A percentile compares a stretch with the other conserved stretches of the same genome.
phyloP scores from a whole-genome alignment of 371 early-diverging fungal genomes.

The Capillidium heterosporum region DNA sequence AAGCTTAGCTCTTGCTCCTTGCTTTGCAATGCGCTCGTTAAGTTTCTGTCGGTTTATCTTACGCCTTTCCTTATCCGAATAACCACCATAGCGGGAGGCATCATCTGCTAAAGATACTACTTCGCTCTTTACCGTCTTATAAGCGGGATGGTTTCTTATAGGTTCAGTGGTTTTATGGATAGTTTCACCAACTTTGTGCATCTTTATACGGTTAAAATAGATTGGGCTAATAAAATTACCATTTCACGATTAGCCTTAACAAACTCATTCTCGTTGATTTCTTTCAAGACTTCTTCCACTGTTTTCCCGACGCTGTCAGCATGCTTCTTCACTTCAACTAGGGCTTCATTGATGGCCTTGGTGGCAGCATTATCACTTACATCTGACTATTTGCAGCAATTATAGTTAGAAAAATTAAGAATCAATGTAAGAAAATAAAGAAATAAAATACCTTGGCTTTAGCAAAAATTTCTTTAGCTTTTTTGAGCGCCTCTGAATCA shows the following conservation, averaged over 20 bases:
- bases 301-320: conserved; percentile 53
- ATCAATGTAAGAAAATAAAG: neutral
- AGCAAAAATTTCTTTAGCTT: conserved; percentile 66
- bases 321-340: conserved; percentile 56
- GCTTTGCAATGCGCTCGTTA: neutral
- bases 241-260: conserved; percentile 62
- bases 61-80: conserved; percentile 50
- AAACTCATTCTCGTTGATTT: conserved; percentile 68
- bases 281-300: conserved; percentile 60
- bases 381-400: conserved; percentile 12
- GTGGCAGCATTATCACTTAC: conserved; percentile 21
- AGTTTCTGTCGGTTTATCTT: conserved; percentile 10
- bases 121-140: conserved; percentile 45
- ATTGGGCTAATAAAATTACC: conserved; percentile 25
- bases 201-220: conserved; percentile 1
- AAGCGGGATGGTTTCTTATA: conserved; percentile 48
- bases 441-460: conserved; percentile 32
- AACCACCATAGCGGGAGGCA: conserved; percentile 57
- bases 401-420: neutral
- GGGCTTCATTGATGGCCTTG: conserved; percentile 42
- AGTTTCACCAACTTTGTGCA: conserved; percentile 15
- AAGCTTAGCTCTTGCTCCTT: conserved; percentile 7
- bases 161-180: conserved; percentile 53
- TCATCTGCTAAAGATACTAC: conserved; percentile 56
- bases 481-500: conserved; percentile 73